Percentiles rank a stretch among this genome's conserved stretches.
phyloP scores from a whole-genome alignment of 352 stramenopile species.

The Globisporangium yorkense region DNA sequence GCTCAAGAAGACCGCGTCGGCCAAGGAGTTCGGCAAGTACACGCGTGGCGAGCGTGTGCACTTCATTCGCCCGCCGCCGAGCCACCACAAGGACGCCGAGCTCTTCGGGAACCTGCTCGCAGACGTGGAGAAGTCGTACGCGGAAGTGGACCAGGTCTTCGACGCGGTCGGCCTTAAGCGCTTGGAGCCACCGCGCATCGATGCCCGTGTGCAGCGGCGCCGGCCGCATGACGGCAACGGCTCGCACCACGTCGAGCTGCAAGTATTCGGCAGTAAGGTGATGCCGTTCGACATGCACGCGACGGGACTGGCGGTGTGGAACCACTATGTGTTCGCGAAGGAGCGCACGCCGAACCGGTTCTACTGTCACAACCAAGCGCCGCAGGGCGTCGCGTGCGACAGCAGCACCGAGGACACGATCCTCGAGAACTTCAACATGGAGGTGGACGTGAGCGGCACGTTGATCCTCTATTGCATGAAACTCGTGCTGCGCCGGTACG shows the following conservation, averaged over 20 bases:
- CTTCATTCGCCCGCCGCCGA: constrained; percentile 4
- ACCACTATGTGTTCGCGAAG: constrained; percentile 27
- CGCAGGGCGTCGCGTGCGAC: constrained; percentile 6
- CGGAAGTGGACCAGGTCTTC: constrained; percentile 32
- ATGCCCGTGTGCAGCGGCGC: constrained; percentile 10
- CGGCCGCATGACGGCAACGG: constrained; percentile 3
- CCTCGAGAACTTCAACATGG: constrained; percentile 53
- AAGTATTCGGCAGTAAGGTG: constrained; percentile 37
- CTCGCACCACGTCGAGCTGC: constrained; percentile 14
- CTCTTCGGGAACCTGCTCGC: constrained; percentile 26
- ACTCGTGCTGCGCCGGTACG: constrained; percentile 54
- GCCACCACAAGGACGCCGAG: constrained; percentile 21
- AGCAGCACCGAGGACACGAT: constrained; percentile 39
- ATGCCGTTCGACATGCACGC: constrained; percentile 34
- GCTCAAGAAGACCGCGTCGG: constrained; percentile 26
- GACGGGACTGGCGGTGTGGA: constrained; percentile 33
- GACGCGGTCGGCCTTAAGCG: constrained; percentile 6
- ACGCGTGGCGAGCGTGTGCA: constrained; percentile 25
- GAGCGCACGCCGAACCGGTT: constrained; percentile 33
- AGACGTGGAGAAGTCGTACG: constrained; percentile 30
- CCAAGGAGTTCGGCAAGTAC: constrained; percentile 5
- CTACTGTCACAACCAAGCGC: constrained; percentile 15
- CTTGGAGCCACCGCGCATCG: constrained; percentile 5
- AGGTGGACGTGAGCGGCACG: constrained; percentile 39
- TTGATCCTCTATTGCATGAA: constrained; percentile 52